A percentile compares a stretch with the other conserved stretches of the same genome.
Evolutionary conservation across 2,329 filamentous ascomycete genomes (phyloP).

Genomic region (Sporothrix mexicana): DNA sequence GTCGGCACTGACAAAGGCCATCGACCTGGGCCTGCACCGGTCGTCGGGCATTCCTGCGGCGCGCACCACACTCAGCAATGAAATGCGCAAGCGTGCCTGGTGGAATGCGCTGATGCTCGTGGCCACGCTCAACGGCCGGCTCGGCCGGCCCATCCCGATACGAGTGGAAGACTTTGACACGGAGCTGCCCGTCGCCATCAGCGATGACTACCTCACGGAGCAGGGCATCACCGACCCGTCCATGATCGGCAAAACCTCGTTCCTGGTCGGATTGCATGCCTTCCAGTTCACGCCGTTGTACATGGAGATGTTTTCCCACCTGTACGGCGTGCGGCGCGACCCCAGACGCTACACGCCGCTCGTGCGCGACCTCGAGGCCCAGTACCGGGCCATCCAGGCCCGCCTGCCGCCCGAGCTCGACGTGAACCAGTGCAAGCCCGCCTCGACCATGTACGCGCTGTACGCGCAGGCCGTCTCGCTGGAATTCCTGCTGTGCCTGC

Average conservation of each 20-base stretch:
- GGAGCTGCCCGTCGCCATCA: constrained; percentile 73
- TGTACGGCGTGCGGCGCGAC: constrained; percentile 73
- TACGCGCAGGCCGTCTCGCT: constrained; percentile 61
- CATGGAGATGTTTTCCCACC: constrained; percentile 74
- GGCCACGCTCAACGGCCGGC: constrained; percentile 73
- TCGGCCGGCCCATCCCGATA: constrained; percentile 78
- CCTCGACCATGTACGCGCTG: constrained; percentile 58
- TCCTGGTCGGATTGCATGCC: constrained; percentile 68
- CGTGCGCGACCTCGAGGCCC: constrained; percentile 69
- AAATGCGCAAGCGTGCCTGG: constrained; percentile 79
- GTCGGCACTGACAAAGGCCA: constrained; percentile 68
- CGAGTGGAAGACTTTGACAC: constrained; percentile 77
- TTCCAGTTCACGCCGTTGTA: constrained; percentile 70
- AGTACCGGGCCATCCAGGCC: constrained; percentile 67
- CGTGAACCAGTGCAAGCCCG: constrained; percentile 51
- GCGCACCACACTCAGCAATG: constrained; percentile 66
- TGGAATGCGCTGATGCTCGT: constrained; percentile 73
- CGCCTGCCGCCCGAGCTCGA: constrained; percentile 67
- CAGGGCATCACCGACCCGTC: constrained; percentile 62
- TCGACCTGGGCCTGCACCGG: constrained; percentile 78
- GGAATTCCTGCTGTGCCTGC: constrained; percentile 64
- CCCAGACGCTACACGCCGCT: constrained; percentile 67
- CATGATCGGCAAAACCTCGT: constrained; percentile 55
- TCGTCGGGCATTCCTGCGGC: constrained; percentile 61
- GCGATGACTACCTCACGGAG: constrained; percentile 73